A percentile compares a stretch with the other conserved stretches of the same genome.
These are phyloP conservation scores for Daedalea quercina DNA, from an alignment of 768 basidiomycete genomes.

Conservation along the genomic window DNA sequence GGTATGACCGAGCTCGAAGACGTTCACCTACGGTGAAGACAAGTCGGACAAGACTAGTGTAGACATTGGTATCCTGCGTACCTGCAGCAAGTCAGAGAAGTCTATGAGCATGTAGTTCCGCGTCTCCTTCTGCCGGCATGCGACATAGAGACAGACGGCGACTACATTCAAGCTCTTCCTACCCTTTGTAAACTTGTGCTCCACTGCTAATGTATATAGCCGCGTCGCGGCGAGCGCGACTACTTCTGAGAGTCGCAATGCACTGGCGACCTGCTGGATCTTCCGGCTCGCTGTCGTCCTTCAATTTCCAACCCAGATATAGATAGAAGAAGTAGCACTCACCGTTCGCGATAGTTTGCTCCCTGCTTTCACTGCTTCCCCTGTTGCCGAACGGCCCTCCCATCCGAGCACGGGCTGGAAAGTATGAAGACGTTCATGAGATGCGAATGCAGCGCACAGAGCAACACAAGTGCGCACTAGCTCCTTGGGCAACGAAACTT, in stretches of 20 bases:
- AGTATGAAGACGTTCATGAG: slow-evolving; percentile 1
- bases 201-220: slow-evolving; percentile 88
- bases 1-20: slow-evolving; percentile 93
- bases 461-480: slow-evolving; percentile 55
- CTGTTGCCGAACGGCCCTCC: slow-evolving; percentile 77
- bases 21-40: slow-evolving; percentile 66
- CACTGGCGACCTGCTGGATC: slow-evolving; percentile 77
- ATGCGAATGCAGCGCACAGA: neutral
- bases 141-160: slow-evolving; percentile 92
- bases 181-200: slow-evolving; percentile 91
- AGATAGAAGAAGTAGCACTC: slow-evolving; percentile 15
- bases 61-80: too few relatives aligned
- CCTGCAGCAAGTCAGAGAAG: slow-evolving; percentile 94
- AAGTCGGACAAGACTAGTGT: neutral
- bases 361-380: slow-evolving; percentile 74
- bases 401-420: slow-evolving; percentile 72
- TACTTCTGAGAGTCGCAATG: slow-evolving; percentile 71
- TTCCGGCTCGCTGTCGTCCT: slow-evolving; percentile 61
- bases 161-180: slow-evolving; percentile 89
- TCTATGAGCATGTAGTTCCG: slow-evolving; percentile 97
- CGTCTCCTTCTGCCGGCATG: slow-evolving; percentile 87
- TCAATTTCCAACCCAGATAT: neutral
- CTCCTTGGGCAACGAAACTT: slow-evolving; percentile 83
- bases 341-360: slow-evolving; percentile 91
- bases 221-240: slow-evolving; percentile 79